Percentiles rank a stretch among this genome's conserved stretches.
Evolutionary conservation across 2,329 filamentous ascomycete species (phyloP).

Genomic region (Cyclaneusma minus): DNA sequence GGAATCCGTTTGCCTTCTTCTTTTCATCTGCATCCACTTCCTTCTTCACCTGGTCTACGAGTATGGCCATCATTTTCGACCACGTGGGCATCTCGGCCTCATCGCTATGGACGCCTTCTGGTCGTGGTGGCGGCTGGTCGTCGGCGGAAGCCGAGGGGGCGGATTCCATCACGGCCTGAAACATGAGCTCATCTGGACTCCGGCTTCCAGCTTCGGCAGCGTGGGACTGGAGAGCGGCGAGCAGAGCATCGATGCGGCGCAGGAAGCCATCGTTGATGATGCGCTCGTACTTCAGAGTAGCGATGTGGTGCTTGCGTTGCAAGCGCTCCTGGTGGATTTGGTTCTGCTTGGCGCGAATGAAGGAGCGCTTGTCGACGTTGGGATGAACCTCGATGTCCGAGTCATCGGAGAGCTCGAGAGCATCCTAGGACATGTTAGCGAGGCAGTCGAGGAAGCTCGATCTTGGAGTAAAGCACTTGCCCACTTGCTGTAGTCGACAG

Average conservation of each 20-base stretch:
- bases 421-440: slow-evolving; percentile 37
- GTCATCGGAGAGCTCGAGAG: slow-evolving; percentile 92
- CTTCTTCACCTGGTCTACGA: slow-evolving; percentile 80
- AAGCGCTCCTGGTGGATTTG: slow-evolving; percentile 89
- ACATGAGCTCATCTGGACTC: slow-evolving; percentile 68
- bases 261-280: slow-evolving; percentile 86
- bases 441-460: not conserved
- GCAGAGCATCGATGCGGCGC: slow-evolving; percentile 64
- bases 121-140: slow-evolving; percentile 57
- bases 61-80: slow-evolving; percentile 95
- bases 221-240: slow-evolving; percentile 60
- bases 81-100: slow-evolving; percentile 64
- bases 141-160: slow-evolving; percentile 57
- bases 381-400: slow-evolving; percentile 97
- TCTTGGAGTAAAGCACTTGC: slow-evolving; percentile 13
- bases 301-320: slow-evolving; percentile 76
- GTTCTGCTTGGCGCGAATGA: slow-evolving; percentile 94
- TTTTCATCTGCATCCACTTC: slow-evolving; percentile 65
- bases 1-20: slow-evolving; percentile 51
- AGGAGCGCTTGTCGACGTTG: slow-evolving; percentile 96
- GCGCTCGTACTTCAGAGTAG: slow-evolving; percentile 81
- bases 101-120: slow-evolving; percentile 63
- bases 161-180: slow-evolving; percentile 76
- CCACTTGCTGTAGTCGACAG: slow-evolving; percentile 50
- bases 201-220: slow-evolving; percentile 48